Conservation (phyloP, 2,329 filamentous ascomycete species). For the Ceratocystiopsis sp. region DNA sequence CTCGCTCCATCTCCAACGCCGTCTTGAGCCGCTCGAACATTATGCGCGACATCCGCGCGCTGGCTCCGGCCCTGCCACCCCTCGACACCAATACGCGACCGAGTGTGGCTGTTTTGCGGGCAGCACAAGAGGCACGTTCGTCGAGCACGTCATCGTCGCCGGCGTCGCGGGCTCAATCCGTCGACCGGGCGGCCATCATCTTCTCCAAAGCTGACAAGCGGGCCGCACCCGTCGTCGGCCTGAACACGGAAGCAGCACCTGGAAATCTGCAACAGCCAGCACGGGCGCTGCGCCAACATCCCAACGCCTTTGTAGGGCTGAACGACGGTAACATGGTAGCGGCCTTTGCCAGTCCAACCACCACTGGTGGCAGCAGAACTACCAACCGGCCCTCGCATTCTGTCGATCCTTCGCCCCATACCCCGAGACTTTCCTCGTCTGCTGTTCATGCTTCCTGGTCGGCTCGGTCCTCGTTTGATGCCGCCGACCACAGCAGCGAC, state of each 20-base stretch:
- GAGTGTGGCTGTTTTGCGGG: too few relatives aligned
- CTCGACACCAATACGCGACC: slow-evolving; percentile 12
- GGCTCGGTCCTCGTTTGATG: too few relatives aligned
- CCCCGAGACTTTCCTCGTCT: too few relatives aligned
- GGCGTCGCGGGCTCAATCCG: slow-evolving; percentile 22
- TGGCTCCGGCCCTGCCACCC: slow-evolving; percentile 21
- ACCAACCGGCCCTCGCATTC: too few relatives aligned
- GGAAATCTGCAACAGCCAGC: slow-evolving; percentile 34
- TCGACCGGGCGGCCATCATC: slow-evolving; percentile 36
- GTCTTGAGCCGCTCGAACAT: slow-evolving; percentile 25
- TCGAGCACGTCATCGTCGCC: neutral
- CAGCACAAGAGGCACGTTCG: slow-evolving; percentile 16
- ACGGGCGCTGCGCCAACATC: too few relatives aligned
- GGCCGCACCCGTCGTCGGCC: slow-evolving; percentile 42
- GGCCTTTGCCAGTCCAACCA: neutral
- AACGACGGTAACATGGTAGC: too few relatives aligned
- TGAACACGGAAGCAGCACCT: slow-evolving; percentile 44
- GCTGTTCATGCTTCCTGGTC: too few relatives aligned
- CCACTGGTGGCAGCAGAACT: neutral
- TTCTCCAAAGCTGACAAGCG: slow-evolving; percentile 47
- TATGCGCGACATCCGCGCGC: slow-evolving; percentile 17
- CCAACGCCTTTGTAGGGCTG: too few relatives aligned
- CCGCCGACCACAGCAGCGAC: too few relatives aligned
- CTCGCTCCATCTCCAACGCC: slow-evolving; percentile 26
- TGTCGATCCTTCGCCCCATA: too few relatives aligned